Evolutionary conservation across 169 alveolate species (phyloP).

Genomic region (Plasmodium cynomolgi): DNA sequence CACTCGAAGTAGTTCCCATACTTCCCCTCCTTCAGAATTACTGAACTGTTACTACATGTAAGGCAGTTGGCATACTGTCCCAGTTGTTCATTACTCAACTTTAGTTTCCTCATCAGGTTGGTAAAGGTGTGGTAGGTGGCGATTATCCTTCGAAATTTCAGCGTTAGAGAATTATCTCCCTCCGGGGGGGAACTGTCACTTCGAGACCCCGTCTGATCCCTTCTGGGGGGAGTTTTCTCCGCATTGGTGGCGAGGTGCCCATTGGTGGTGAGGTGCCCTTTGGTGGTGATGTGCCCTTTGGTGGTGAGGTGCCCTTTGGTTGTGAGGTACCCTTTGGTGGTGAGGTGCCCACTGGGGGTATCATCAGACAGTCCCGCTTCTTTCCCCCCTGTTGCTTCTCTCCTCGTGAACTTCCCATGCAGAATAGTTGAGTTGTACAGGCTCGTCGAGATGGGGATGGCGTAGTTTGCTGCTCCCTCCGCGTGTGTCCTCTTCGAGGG

Average conservation of each 20-base stretch:
- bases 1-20: slow-evolving; percentile 30
- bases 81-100: slow-evolving; percentile 12
- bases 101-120: slow-evolving; percentile 19
- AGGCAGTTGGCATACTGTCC: not conserved
- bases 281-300: not conserved
- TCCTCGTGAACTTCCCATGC: not conserved
- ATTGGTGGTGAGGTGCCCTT: too few relatives aligned
- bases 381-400: not conserved
- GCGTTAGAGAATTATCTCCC: not conserved
- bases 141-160: slow-evolving; percentile 14
- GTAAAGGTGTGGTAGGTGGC: not conserved
- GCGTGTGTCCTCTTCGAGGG: not conserved
- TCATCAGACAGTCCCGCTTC: not conserved
- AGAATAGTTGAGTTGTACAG: not conserved
- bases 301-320: too few relatives aligned
- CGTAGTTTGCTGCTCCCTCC: not conserved
- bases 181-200: not conserved
- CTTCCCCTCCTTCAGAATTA: slow-evolving; percentile 24
- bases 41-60: not conserved
- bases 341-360: not conserved
- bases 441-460: slow-evolving; percentile 25
- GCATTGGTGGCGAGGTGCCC: too few relatives aligned
- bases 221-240: not conserved
- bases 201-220: not conserved
- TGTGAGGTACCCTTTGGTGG: too few relatives aligned